Base-by-base conservation (phyloP, 2,329 filamentous ascomycete genomes). In the Fusarium anthophilum region DNA sequence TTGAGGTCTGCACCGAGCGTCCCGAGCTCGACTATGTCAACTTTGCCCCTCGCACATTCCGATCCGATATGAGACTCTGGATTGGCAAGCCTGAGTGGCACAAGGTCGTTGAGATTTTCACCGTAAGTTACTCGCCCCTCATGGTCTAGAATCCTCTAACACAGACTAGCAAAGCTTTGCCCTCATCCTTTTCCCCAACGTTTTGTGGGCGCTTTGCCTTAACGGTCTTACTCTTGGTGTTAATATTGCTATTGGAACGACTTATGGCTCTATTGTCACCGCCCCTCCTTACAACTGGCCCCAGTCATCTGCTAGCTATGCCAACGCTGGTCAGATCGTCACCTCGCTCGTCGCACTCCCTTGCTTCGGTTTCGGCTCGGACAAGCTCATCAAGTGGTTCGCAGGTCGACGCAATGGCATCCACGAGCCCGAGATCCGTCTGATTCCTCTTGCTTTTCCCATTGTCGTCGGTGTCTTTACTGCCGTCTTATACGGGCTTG, bases 191-290 rank as follows among this genome's bases (percentile, higher is more conserved):
- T 76, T 76, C 47, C 74, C 74, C n/a, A 76, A 76, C 24, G 68
- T 76, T 20, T 11, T 76, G 22, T 76, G 74, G 74, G 74, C 74
- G 12, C 50, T 76, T 15, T 67, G 72, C 12, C 50, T 76, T 5
- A 76, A 76, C 38, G 74, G 74, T 28, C 71, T 76, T 8, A 76
- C 74, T 2, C 60, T 76, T 13, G 74, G 74, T 18, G 47, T 74
- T n/a, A 76, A 76, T 26, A 75, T 76, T 18, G 74, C 74, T 8
- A 76, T 76, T n/a, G 71, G 73, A 35, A 76, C 74, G 4, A 76
- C 74, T 2, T 74, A 76, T 11, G 72, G 74, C 14, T 14, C n/a
- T 8, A 76, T 76, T 12, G 57, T 76, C 15, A 73, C 71, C 3
- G 30, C 30, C 15, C 59, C 73, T 26, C 74, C 74, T 12, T 76